Conservation (phyloP, 2,329 filamentous ascomycete genomes). For the Botrytis galanthina region DNA sequence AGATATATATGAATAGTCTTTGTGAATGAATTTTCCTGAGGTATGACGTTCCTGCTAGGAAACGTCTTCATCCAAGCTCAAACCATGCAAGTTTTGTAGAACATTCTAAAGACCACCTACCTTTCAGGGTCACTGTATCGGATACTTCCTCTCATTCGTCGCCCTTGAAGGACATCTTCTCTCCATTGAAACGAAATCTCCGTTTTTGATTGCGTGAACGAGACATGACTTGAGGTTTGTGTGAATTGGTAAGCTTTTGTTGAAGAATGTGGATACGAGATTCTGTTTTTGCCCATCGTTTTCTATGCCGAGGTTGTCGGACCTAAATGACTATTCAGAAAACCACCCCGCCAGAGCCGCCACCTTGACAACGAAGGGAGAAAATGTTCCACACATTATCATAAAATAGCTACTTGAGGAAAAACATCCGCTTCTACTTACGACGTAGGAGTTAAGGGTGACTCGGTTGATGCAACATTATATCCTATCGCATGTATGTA, state of each 20-base stretch:
- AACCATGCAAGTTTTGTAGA: background rate
- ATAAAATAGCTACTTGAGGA: conserved; percentile 3
- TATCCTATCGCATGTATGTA: background rate
- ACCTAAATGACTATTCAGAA: background rate
- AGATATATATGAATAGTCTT: background rate
- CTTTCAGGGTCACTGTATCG: background rate
- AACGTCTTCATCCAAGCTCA: conserved; percentile 15
- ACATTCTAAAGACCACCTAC: background rate
- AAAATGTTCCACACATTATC: conserved; percentile 2
- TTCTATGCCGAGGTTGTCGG: conserved; percentile 15
- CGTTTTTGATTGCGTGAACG: background rate
- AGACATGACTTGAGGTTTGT: background rate
- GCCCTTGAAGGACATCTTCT: conserved; percentile 1
- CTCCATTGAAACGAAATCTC: conserved; percentile 13
- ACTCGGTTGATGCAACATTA: background rate
- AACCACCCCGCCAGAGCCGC: conserved; percentile 13
- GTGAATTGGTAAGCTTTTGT: conserved; percentile 16
- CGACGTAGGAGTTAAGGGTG: background rate
- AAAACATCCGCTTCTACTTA: background rate
- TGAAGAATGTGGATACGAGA: conserved; percentile 7
- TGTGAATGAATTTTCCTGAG: background rate
- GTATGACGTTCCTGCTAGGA: conserved; percentile 10
- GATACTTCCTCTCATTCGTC: background rate
- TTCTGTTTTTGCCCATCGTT: background rate
- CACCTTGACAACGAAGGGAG: conserved; percentile 1